Percentiles rank a stretch among this genome's conserved stretches.
Evolutionary conservation across 1,284 basidiomycete species (phyloP).

Genomic region (Puccinia hordei): DNA sequence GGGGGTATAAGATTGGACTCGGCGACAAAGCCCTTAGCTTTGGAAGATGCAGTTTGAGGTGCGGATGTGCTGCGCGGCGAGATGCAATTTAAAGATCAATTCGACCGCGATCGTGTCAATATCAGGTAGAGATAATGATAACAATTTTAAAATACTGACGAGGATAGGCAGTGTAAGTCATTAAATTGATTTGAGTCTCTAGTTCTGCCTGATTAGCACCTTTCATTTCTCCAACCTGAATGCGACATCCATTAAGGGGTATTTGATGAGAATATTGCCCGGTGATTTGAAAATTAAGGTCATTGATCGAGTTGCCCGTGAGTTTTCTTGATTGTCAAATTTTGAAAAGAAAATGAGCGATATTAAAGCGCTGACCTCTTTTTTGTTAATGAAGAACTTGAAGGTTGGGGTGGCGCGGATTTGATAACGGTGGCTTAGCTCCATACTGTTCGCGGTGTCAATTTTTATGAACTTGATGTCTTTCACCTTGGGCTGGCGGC

Average conservation of each 20-base stretch:
- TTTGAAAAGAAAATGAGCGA: neutral
- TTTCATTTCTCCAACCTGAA: slow-evolving; percentile 54
- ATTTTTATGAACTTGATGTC: slow-evolving; percentile 57
- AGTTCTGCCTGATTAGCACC: slow-evolving; percentile 58
- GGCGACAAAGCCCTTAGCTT: slow-evolving; percentile 52
- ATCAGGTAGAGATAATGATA: neutral
- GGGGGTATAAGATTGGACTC: slow-evolving; percentile 53
- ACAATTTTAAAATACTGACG: slow-evolving; percentile 47
- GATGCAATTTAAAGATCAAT: neutral
- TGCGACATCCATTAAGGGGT: neutral
- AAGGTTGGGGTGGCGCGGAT: slow-evolving; percentile 59
- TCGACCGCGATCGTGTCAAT: neutral
- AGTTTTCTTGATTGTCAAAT: slow-evolving; percentile 16
- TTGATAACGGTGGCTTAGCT: slow-evolving; percentile 52
- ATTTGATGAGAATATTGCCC: neutral
- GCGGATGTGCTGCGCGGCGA: slow-evolving; percentile 53
- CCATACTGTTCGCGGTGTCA: slow-evolving; percentile 55
- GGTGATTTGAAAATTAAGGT: neutral
- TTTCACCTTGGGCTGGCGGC: slow-evolving; percentile 35
- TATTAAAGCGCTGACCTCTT: slow-evolving; percentile 43
- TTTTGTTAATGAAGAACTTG: slow-evolving; percentile 55
- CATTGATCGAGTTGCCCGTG: neutral
- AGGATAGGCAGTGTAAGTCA: slow-evolving; percentile 56
- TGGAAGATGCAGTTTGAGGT: slow-evolving; percentile 53
- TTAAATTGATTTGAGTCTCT: slow-evolving; percentile 55